Conservation (phyloP, 306 rosid species). For the Psophocarpus tetragonolobus region DNA sequence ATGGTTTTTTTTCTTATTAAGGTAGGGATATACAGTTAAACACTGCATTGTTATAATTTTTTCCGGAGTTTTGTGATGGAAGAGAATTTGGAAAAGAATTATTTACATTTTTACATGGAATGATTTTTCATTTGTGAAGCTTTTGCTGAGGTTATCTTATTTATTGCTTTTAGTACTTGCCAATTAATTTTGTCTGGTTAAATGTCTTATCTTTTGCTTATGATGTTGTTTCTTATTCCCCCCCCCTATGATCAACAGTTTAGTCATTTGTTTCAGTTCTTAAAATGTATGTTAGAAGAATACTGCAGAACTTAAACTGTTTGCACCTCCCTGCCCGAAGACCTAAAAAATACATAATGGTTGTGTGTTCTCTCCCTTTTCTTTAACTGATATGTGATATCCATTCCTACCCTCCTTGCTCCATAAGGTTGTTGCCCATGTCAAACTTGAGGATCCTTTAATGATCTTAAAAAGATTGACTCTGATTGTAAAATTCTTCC, state of each 20-base stretch:
- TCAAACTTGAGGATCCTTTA: too few relatives aligned
- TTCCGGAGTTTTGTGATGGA: neutral
- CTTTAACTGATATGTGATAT: neutral
- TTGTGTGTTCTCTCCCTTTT: neutral
- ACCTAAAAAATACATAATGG: neutral
- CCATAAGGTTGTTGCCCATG: neutral
- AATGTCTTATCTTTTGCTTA: neutral
- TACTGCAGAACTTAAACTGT: neutral
- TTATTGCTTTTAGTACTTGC: neutral
- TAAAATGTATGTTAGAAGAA: too few relatives aligned
- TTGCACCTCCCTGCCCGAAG: neutral
- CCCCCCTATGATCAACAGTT: neutral
- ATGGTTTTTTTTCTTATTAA: neutral
- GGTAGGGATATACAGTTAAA: neutral
- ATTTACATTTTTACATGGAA: neutral
- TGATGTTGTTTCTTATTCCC: neutral
- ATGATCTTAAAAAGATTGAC: too few relatives aligned
- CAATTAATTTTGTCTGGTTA: neutral
- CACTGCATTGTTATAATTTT: neutral
- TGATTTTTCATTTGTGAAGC: slow-evolving; percentile 1
- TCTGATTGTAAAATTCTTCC: too few relatives aligned
- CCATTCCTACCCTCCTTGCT: neutral
- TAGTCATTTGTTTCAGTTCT: neutral
- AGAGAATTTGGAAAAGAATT: neutral
- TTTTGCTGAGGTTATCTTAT: neutral